Percentiles rank a stretch among this genome's conserved stretches.
Evolutionary conservation across 495 filamentous ascomycete genomes (phyloP).

Genomic region (Aspergillus avenaceus): DNA sequence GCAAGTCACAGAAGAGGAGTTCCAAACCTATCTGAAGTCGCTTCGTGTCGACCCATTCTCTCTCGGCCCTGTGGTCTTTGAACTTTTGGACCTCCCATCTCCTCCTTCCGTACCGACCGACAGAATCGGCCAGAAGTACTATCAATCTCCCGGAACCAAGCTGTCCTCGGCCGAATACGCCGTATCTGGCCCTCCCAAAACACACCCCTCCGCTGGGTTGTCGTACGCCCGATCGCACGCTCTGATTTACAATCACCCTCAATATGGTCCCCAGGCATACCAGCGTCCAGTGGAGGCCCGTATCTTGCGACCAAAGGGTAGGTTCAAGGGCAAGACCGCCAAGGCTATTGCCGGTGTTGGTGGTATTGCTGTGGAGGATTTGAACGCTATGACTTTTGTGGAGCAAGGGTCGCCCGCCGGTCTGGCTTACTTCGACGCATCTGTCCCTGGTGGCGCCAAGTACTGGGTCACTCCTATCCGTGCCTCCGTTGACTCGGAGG

Average conservation of each 20-base stretch:
- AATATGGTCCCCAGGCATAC: constrained; percentile 69
- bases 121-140: constrained; percentile 32
- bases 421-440: constrained; percentile 51
- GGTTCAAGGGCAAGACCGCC: constrained; percentile 27
- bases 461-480: constrained; percentile 54
- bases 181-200: constrained; percentile 63
- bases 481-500: constrained; percentile 57
- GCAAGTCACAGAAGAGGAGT: constrained; percentile 56
- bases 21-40: constrained; percentile 55
- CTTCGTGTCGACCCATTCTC: constrained; percentile 51
- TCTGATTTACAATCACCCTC: constrained; percentile 71
- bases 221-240: constrained; percentile 74
- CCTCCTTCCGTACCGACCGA: constrained; percentile 34
- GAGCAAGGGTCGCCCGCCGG: constrained; percentile 31
- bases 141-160: constrained; percentile 31
- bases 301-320: constrained; percentile 44
- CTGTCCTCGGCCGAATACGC: constrained; percentile 48
- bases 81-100: constrained; percentile 48
- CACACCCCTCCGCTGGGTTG: constrained; percentile 88
- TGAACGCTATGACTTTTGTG: constrained; percentile 49
- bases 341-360: constrained; percentile 31
- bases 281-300: constrained; percentile 64
- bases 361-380: constrained; percentile 44
- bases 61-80: constrained; percentile 41
- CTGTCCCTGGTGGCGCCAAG: constrained; percentile 62